phyloP scores from a whole-genome alignment of 2,329 filamentous ascomycete species.

The Ascochyta viciae-villosae region DNA sequence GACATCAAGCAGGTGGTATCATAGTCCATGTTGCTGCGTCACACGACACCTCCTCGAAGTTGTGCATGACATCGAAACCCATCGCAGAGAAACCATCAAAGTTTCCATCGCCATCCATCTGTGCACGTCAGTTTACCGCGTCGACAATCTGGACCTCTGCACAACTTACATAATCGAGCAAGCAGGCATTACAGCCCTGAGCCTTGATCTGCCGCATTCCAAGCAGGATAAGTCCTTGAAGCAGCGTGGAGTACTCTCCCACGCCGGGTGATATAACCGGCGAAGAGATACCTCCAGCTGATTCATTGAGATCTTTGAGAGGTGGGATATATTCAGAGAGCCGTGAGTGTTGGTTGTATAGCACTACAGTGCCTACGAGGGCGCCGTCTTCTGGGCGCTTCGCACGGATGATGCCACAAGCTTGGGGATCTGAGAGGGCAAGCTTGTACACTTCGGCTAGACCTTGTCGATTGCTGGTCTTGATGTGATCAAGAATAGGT shows the following conservation, averaged over 20 bases:
- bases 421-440: conserved; percentile 73
- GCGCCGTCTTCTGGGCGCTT: conserved; percentile 71
- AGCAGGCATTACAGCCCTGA: conserved; percentile 73
- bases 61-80: conserved; percentile 81
- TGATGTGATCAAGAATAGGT: conserved; percentile 76
- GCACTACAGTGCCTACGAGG: conserved; percentile 80
- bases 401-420: conserved; percentile 83
- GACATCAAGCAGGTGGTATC: conserved; percentile 53
- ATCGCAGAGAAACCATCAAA: conserved; percentile 77
- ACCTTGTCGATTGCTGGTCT: conserved; percentile 75
- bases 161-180: conserved; percentile 78
- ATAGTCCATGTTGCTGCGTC: conserved; percentile 69
- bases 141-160: not conserved
- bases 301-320: conserved; percentile 65
- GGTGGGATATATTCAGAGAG: conserved; percentile 74
- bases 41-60: conserved; percentile 81
- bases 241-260: conserved; percentile 71
- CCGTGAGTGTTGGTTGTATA: conserved; percentile 74
- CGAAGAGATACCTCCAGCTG: conserved; percentile 78
- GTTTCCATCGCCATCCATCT: conserved; percentile 75
- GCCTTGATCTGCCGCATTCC: conserved; percentile 83
- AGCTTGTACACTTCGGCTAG: conserved; percentile 80
- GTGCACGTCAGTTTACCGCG: conserved; percentile 37
- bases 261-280: conserved; percentile 75
- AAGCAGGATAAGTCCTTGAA: conserved; percentile 82